Base-by-base conservation (phyloP, 2,329 filamentous ascomycete genomes). In the Fusarium neocosmosporiellum region DNA sequence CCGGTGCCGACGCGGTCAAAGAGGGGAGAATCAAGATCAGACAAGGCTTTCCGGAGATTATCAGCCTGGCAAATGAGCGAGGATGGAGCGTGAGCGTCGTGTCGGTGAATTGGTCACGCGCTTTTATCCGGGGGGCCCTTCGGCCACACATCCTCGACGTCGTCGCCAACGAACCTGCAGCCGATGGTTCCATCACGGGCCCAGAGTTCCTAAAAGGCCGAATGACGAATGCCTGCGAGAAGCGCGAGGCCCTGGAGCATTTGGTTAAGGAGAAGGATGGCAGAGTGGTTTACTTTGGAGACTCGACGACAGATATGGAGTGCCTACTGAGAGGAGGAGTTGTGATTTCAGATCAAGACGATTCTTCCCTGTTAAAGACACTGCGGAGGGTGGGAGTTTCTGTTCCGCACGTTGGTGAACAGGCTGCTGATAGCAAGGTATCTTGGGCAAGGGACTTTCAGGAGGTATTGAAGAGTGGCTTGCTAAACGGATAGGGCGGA, bases 291-390 rank as follows among this genome's bases (percentile, higher is more conserved):
- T 90, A 90, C 79, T 85, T 89, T 76, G 88, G 88, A 9, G 88
- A 90, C 76, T 89, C 88, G 31, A 83, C 84, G 2, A 90, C 88
- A 2, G 88, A 90, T 75, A 78, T 90, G 64, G 84, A 86, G 75
- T 90, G 88, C 66, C 78, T 90, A 39, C 71, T 88, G 5, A 75
- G 78, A 24, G 79, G 80, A 7, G 88, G 88, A 5, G 79, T 89
- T 24, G 84, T 87, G 46, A 82, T 90, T 41, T 82, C 85, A 1
- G 76, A 84, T 39, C 74, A 80, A 18, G 80, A 80, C 66, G 72
- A 67, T 7, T 80, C 74, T n/a, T 70, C 74, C 24, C 74, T 87
- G 37, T 65, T 86, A 55, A 73, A 70, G 54, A 81, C 82, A 5
- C 71, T 87, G 31, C 66, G 69, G 4, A 81, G 84, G 14, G 61